These are phyloP conservation scores for Peniophora sp. DNA, from an alignment of 1,284 basidiomycete species.

Conservation along the genomic window DNA sequence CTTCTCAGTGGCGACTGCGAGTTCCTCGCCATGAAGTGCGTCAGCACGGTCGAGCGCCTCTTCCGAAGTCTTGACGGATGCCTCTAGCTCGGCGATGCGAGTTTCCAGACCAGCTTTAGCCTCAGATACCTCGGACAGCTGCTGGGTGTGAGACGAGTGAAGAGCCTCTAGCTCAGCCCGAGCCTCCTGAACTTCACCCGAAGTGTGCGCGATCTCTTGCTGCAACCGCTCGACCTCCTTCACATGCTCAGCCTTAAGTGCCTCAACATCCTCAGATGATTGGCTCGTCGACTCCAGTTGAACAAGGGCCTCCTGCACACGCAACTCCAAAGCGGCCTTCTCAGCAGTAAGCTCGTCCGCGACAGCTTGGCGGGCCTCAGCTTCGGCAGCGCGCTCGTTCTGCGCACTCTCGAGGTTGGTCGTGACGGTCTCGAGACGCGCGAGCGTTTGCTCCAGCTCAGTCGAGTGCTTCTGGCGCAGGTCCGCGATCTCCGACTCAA, in stretches of 20 bases:
- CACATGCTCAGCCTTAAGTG: conserved; percentile 8
- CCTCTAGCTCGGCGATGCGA: conserved; percentile 2
- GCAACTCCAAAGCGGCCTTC: conserved; percentile 16
- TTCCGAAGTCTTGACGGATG: conserved; percentile 16
- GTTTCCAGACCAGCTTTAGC: neutral
- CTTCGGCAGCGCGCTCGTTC: conserved; percentile 19
- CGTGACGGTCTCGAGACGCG: conserved; percentile 15
- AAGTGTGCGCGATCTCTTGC: conserved; percentile 10
- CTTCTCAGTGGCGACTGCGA: conserved; percentile 19
- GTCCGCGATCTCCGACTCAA: conserved; percentile 19
- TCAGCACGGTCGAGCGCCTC: conserved; percentile 14
- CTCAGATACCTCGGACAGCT: neutral
- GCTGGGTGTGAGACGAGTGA: conserved; percentile 5
- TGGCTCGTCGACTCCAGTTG: conserved; percentile 9
- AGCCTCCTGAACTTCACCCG: conserved; percentile 8
- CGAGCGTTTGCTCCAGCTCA: conserved; percentile 21
- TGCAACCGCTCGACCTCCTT: conserved; percentile 16
- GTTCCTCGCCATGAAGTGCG: conserved; percentile 16
- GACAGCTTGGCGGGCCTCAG: conserved; percentile 11
- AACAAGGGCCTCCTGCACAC: conserved; percentile 14
- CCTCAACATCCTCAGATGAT: conserved; percentile 10
- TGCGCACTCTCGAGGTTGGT: conserved; percentile 26
- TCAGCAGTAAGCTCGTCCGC: conserved; percentile 13
- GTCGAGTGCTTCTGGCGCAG: conserved; percentile 30
- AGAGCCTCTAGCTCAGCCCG: conserved; percentile 6